Base-by-base conservation (phyloP, 2,329 filamentous ascomycete species). In the Orbilia quercus region DNA sequence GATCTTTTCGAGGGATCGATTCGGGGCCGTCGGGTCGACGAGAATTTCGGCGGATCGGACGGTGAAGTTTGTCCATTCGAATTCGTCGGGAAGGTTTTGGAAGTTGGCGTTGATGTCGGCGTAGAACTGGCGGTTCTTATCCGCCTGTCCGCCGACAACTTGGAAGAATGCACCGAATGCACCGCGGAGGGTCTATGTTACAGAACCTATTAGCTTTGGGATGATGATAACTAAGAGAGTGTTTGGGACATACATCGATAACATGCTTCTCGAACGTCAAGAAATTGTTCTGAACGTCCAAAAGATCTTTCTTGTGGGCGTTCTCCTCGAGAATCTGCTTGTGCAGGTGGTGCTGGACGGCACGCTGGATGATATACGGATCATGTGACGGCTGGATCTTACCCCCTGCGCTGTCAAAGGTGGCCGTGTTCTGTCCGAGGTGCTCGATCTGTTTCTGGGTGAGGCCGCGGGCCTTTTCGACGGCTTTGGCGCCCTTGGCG, bases 371-470 rank as follows among this genome's bases (percentile, higher is more conserved):
- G 65, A 98, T 85, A 79, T 98, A 99, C 2, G 95, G 95, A 80
- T 99, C 95, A 34, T 96, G 88, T 11, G 83, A 79, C 1, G 91
- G 86, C 45, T 87, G 86, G 77, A 94, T 82, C 79, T 87, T 90
- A 72, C 88, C 90, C 14, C 76, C 76, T 7, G 71, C 44, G 0
- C 92, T 90, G 77, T 96, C 92, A 78, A 89, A 96, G 1, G 87
- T 82, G 7, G 93, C 92, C 0, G 92, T 88, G 78, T 96, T 88
- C 82, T 95, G 90, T 40, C 91, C 93, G 0, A 99, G 88, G 22
- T 96, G 86, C 82, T 99, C 94, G 75, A 99, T 96, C 77, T 97
- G 92, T 84, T 96, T 97, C 83, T 99, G 94, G 0, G 94, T 97
- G 5, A 83, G 84, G 77, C 88, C 88, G 73, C 94, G 90, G 7